A percentile compares a stretch with the other conserved stretches of the same genome.
Conservation (phyloP, 2,329 filamentous ascomycete genomes). For the Pseudomassariella vexata region DNA sequence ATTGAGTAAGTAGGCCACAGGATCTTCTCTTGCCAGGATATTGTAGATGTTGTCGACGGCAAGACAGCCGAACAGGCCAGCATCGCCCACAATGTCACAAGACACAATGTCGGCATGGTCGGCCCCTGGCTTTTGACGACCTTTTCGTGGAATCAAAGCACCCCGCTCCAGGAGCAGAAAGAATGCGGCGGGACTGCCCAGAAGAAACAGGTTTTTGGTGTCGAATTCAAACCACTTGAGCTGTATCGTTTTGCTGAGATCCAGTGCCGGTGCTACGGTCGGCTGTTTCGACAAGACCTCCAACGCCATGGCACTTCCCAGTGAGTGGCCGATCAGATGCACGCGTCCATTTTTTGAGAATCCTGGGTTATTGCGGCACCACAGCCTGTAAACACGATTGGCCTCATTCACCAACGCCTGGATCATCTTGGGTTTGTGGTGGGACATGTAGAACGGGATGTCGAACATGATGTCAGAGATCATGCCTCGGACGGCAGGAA, state of each 20-base stretch:
- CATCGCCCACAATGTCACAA: conserved; percentile 64
- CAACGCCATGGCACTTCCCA: conserved; percentile 90
- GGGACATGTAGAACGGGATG: conserved; percentile 95
- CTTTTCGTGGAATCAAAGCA: conserved; percentile 67
- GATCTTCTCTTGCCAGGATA: conserved; percentile 63
- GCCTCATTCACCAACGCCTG: conserved; percentile 82
- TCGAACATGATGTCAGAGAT: conserved; percentile 98
- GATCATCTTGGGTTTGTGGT: conserved; percentile 94
- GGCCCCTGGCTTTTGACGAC: conserved; percentile 68
- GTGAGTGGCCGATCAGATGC: conserved; percentile 86
- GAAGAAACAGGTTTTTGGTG: conserved; percentile 81
- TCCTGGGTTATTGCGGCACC: conserved; percentile 88
- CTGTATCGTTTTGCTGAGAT: conserved; percentile 34
- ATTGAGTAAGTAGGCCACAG: conserved; percentile 89
- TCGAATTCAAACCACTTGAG: conserved; percentile 80
- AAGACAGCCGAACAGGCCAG: conserved; percentile 79
- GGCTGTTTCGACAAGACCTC: conserved; percentile 90
- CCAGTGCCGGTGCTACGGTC: conserved; percentile 54
- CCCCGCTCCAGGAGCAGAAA: conserved; percentile 81
- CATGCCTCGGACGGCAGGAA: conserved; percentile 86
- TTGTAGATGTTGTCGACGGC: conserved; percentile 97
- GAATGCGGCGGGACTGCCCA: conserved; percentile 86
- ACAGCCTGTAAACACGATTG: conserved; percentile 90
- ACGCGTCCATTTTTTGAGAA: conserved; percentile 78
- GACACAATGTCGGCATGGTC: conserved; percentile 55